Conservation (phyloP, 1,284 basidiomycete genomes). For the Irpex sp. region DNA sequence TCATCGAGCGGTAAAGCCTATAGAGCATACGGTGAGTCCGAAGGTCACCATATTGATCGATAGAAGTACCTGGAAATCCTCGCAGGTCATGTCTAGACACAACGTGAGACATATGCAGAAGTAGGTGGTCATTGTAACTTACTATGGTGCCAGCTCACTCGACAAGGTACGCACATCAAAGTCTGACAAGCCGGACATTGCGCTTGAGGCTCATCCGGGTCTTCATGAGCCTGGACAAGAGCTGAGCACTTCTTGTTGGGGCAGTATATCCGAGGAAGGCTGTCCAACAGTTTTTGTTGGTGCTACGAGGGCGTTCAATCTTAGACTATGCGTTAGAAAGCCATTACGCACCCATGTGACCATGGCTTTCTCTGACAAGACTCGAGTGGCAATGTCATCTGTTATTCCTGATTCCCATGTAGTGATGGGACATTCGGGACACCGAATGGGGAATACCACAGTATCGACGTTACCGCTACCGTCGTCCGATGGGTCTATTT, state of each 20-base stretch:
- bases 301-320: constrained; percentile 22
- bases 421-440: constrained; percentile 33
- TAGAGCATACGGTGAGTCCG: not conserved
- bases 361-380: constrained; percentile 33
- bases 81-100: constrained; percentile 31
- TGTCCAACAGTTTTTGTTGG: constrained; percentile 35
- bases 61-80: constrained; percentile 29
- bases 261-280: constrained; percentile 35
- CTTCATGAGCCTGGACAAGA: constrained; percentile 34
- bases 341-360: constrained; percentile 30
- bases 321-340: not conserved
- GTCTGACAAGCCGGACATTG: constrained; percentile 32
- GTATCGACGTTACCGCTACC: constrained; percentile 25
- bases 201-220: constrained; percentile 32
- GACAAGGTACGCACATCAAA: constrained; percentile 34
- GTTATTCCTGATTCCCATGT: constrained; percentile 33
- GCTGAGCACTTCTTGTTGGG: constrained; percentile 37
- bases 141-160: constrained; percentile 35
- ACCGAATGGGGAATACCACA: constrained; percentile 37
- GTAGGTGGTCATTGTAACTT: constrained; percentile 8
- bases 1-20: constrained; percentile 38
- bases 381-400: constrained; percentile 31
- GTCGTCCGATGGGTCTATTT: constrained; percentile 33
- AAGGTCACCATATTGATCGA: not conserved
- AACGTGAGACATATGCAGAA: not conserved